phyloP scores from a whole-genome alignment of 441 rosid genomes.

The Adansonia gregorii region DNA sequence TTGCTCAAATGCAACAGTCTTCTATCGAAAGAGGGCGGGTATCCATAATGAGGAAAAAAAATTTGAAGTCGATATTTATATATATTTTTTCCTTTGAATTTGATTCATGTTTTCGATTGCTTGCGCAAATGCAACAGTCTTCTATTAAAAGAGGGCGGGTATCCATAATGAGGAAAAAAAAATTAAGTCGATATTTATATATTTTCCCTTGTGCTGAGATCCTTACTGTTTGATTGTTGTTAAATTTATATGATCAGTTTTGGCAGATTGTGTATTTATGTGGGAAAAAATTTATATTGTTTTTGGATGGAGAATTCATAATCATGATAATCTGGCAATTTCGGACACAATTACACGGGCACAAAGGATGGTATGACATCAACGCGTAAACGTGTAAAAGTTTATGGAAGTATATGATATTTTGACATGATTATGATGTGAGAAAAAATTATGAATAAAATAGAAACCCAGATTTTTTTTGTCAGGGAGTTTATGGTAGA shows the following conservation, averaged over 20 bases:
- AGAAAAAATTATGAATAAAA: too few species aligned
- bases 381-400: too few species aligned
- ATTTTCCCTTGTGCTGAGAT: slow-evolving; percentile 47
- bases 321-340: too few species aligned
- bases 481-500: neutral
- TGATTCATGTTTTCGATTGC: neutral
- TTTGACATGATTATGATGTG: too few species aligned
- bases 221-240: neutral
- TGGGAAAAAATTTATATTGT: too few species aligned
- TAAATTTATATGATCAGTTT: neutral
- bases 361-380: too few species aligned
- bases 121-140: neutral
- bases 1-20: neutral
- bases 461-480: too few species aligned
- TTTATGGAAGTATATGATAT: too few species aligned
- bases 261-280: neutral
- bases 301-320: too few species aligned
- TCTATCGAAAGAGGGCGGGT: slow-evolving; percentile 6
- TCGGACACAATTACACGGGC: too few species aligned
- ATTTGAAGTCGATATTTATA: too few species aligned
- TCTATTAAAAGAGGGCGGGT: slow-evolving; percentile 8
- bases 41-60: neutral
- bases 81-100: slow-evolving; percentile 70
- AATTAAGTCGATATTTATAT: too few species aligned
- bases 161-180: neutral